phyloP scores from a whole-genome alignment of 345 rosid species.

The Raphanus raphanistrum region DNA sequence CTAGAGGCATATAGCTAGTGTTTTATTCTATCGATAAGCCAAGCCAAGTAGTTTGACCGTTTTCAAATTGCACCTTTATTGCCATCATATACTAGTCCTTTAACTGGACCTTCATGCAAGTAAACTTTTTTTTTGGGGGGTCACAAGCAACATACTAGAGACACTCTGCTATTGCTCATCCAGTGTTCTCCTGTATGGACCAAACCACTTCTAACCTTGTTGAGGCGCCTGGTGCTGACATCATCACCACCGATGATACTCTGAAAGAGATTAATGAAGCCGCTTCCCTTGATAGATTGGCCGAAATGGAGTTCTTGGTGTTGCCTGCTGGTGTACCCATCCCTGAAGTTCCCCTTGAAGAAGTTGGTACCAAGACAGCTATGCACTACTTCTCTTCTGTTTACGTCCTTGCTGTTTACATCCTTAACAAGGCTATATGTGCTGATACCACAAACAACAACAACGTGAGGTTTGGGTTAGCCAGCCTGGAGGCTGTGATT shows the following conservation, averaged over 20 bases:
- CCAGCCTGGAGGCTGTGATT: not conserved
- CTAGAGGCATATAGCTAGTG: constrained; percentile 21
- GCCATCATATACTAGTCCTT: too few species aligned
- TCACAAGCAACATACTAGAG: too few species aligned
- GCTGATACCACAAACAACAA: not conserved
- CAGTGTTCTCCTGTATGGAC: not conserved
- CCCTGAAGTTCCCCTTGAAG: not conserved
- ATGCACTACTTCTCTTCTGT: not conserved
- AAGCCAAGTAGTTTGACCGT: constrained; percentile 33
- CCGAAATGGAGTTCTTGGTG: not conserved
- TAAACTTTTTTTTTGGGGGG: too few species aligned
- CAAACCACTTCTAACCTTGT: not conserved
- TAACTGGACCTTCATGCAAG: too few species aligned
- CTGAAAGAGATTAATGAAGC: not conserved
- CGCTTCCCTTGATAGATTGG: not conserved
- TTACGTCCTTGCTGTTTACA: not conserved
- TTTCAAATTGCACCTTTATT: not conserved
- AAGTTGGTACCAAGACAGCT: not conserved
- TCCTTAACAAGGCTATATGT: not conserved
- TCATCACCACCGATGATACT: not conserved
- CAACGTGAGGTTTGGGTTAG: not conserved
- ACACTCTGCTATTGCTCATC: too few species aligned
- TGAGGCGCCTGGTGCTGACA: too few species aligned
- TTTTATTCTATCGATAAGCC: constrained; percentile 28
- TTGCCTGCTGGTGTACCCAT: not conserved